Base-by-base conservation (phyloP, 805 yeast genomes). In the Saccharomycopsis guyanensis region DNA sequence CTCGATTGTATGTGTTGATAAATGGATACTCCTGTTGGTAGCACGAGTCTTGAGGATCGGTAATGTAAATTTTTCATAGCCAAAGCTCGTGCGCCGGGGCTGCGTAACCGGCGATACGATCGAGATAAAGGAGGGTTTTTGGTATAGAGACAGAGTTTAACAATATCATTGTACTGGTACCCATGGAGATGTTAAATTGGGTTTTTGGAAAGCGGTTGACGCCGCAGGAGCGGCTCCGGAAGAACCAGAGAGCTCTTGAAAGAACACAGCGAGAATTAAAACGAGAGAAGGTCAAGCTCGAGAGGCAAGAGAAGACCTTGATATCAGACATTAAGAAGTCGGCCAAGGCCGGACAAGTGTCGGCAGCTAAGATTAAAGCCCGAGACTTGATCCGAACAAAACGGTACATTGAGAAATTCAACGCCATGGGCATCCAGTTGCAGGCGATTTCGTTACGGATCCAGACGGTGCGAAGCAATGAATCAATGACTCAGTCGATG, bases 401-500 rank as follows among this genome's bases (percentile, higher is more conserved):
- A 59, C 78, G 61, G 25, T 72, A 89, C 62, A 76, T 89, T 49
- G 82, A 80, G 54, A 93, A 93, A 66, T 94, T 93, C 65, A 87
- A 86, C 61, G 75, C 71, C 55, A 91, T 93, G 97, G 84, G 83
- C 65, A 89, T 96, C 2, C 97, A 91, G 65, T 66, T 93, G 49
- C 98, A 93, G 67, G 97, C 97, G 1, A 89, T 93, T 45, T 80
- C 94, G 18, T 70, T 93, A 54, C 70, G 99, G 51, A 82, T 93
- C 49, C 97, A 93, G 50, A 69, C 96, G 31, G 96, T 93, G 33
- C 71, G 97, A 52, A 80, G 93, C 53, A 88, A 89, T 58, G 95
- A 86, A 58, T 96, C 91, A 64, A 94, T 93, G 98, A 83, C 94
- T 40, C 76, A 74, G 55, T 83, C 95, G 27, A 91, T 93, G 97